A percentile compares a stretch with the other conserved stretches of the same genome.
These are phyloP conservation scores for Pseudocohnilembus persalinus DNA, from an alignment of 169 alveolate species.

Conservation along the genomic window DNA sequence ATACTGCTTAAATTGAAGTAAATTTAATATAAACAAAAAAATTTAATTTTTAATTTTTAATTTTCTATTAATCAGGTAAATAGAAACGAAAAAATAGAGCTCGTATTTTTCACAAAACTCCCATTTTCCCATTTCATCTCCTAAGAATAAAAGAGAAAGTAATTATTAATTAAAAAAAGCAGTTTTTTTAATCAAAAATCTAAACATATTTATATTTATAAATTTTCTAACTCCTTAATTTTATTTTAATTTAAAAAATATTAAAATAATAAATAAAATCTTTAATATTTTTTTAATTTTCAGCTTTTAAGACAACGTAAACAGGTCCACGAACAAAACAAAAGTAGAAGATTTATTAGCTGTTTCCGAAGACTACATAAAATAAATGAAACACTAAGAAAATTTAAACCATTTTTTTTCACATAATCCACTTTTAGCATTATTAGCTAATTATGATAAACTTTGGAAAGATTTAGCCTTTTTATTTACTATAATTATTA, in stretches of 20 bases:
- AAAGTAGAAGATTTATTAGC: slow-evolving; percentile 49
- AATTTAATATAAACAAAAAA: slow-evolving; percentile 38
- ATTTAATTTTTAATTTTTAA: slow-evolving; percentile 37
- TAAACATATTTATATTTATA: no score
- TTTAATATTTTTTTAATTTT: no score
- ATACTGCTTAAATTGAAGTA: slow-evolving; percentile 58
- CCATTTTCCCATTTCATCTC: slow-evolving; percentile 28
- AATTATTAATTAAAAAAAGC: no score
- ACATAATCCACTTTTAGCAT: slow-evolving; percentile 27
- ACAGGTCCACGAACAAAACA: slow-evolving; percentile 52
- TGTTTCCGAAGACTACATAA: slow-evolving; percentile 36
- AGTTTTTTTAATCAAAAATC: no score
- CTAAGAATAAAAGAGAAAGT: slow-evolving; percentile 48
- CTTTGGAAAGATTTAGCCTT: slow-evolving; percentile 69
- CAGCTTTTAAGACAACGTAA: slow-evolving; percentile 47
- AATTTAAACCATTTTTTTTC: slow-evolving; percentile 26
- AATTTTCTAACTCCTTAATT: no score
- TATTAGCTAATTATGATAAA: slow-evolving; percentile 50
- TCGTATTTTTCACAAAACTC: slow-evolving; percentile 28
- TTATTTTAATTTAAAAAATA: no score
- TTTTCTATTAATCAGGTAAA: background rate
- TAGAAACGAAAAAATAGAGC: background rate
- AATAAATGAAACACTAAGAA: slow-evolving; percentile 53
- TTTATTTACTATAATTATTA: slow-evolving; percentile 48
- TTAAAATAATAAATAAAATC: no score